Evolutionary conservation across 495 filamentous ascomycete species (phyloP), one percentile per base, ranked within the genome.

Genomic region (Xylaria nigripes): DNA sequence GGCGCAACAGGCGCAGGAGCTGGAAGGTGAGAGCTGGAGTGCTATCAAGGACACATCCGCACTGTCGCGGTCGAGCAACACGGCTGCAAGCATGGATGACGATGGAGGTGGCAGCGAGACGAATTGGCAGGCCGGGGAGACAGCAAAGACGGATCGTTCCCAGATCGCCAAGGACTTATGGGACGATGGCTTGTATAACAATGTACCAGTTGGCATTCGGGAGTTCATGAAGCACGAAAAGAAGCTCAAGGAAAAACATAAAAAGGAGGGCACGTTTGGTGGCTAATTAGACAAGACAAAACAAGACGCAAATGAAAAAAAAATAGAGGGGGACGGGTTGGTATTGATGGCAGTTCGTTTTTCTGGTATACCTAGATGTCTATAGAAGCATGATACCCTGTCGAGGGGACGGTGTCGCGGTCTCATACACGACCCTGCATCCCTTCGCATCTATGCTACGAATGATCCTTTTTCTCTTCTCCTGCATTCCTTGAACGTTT

Each of bases 191-290:
- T 58, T 95, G 47, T 95, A 94, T 66, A 81, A 80, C 50, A 83
- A 81, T 58, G 82, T 98, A 40, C 92, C 94, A 0, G 87, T 98
- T 19, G 94, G 93, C 6, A 95, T 98, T 56, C 78, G 86, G 51
- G 93, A 94, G 67, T 98, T 98, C 69, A 97, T 98, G 92, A 87
- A 85, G 74, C 90, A 84, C 45, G 93, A 98, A 76, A 98, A 96
- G 79, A 85, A 72, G 68, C 70, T 98, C 55, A 90, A 89, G 68
- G 77, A 86, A 70, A 88, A 81, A 69, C 85, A 88, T 63, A 63
- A 55, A 56, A 61, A 64, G 40, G 74, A 77, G 48, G 68, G 69
- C 8, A 71, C 70, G 19, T 41, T 65, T 25, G 71, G 74, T n/a
- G 69, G 64, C 36, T 74, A 61, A 50, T 52, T 8, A 34, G 32